Evolutionary conservation across 2,329 filamentous ascomycete species (phyloP).

Genomic region (Zasmidium citrigriseum): DNA sequence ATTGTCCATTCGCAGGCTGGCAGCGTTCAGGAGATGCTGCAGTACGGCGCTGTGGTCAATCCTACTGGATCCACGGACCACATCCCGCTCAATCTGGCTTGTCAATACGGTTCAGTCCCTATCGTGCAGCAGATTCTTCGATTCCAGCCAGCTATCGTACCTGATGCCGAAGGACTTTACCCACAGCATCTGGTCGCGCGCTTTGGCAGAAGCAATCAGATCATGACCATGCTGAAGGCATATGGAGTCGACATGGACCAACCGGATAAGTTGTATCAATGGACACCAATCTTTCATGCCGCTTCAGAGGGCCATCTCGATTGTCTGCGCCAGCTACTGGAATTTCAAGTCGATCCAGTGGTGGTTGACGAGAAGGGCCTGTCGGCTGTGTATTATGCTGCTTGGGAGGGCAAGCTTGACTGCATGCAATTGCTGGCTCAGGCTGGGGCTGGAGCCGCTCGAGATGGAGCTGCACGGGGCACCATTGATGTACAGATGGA

Average conservation of each 20-base stretch:
- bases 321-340: constrained; percentile 78
- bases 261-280: constrained; percentile 92
- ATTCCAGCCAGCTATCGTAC: constrained; percentile 77
- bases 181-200: constrained; percentile 96
- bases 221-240: constrained; percentile 76
- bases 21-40: constrained; percentile 77
- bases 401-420: constrained; percentile 93
- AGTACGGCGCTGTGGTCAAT: constrained; percentile 79
- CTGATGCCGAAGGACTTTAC: constrained; percentile 92
- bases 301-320: constrained; percentile 94
- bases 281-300: constrained; percentile 95
- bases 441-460: constrained; percentile 31
- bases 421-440: constrained; percentile 87
- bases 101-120: constrained; percentile 83
- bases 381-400: constrained; percentile 96
- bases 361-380: constrained; percentile 89
- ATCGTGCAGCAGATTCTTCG: constrained; percentile 84
- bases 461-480: constrained; percentile 10
- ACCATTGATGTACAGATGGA: constrained; percentile 35
- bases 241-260: constrained; percentile 91
- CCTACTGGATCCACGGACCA: constrained; percentile 85
- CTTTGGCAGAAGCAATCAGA: constrained; percentile 76
- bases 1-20: constrained; percentile 84
- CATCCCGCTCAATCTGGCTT: constrained; percentile 90
- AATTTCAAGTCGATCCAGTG: constrained; percentile 74